phyloP scores from a whole-genome alignment of 225 moss, liverwort and hornwort genomes.

The Neckera pumila region DNA sequence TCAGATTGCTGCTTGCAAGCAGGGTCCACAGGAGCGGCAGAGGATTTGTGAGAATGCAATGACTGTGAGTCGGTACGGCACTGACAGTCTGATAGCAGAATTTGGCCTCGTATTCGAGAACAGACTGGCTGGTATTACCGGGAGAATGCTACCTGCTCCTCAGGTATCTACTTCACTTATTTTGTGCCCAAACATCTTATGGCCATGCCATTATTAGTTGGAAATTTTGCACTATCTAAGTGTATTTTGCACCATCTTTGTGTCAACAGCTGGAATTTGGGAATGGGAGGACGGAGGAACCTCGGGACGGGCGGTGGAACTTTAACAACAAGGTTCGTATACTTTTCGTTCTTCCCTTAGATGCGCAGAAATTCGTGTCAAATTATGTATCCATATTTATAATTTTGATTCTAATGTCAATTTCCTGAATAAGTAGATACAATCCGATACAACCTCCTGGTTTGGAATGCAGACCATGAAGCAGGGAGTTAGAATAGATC shows the following conservation, averaged over 20 bases:
- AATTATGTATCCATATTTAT: background rate
- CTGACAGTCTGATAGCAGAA: constrained; percentile 48
- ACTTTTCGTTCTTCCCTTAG: background rate
- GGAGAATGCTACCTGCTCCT: constrained; percentile 61
- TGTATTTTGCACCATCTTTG: background rate
- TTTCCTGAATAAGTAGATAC: background rate
- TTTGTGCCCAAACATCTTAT: background rate
- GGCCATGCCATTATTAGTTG: background rate
- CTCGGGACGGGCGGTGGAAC: constrained; percentile 76
- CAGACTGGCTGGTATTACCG: constrained; percentile 33
- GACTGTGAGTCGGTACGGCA: constrained; percentile 37
- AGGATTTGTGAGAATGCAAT: constrained; percentile 51
- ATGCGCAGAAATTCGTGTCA: background rate
- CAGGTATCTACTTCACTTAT: constrained; percentile 13
- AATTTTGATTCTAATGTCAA: background rate
- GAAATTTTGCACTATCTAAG: background rate
- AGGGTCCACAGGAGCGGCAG: constrained; percentile 46
- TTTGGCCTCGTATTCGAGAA: constrained; percentile 51
- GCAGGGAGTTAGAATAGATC: constrained; percentile 21
- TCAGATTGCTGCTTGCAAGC: constrained; percentile 59
- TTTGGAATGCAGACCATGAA: constrained; percentile 49
- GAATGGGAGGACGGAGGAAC: constrained; percentile 50
- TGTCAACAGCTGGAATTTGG: constrained; percentile 65
- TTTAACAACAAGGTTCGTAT: constrained; percentile 63
- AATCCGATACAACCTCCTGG: background rate